Evolutionary conservation across 2,329 filamentous ascomycete genomes (phyloP).

Genomic region (Sordariomycetes sp.): DNA sequence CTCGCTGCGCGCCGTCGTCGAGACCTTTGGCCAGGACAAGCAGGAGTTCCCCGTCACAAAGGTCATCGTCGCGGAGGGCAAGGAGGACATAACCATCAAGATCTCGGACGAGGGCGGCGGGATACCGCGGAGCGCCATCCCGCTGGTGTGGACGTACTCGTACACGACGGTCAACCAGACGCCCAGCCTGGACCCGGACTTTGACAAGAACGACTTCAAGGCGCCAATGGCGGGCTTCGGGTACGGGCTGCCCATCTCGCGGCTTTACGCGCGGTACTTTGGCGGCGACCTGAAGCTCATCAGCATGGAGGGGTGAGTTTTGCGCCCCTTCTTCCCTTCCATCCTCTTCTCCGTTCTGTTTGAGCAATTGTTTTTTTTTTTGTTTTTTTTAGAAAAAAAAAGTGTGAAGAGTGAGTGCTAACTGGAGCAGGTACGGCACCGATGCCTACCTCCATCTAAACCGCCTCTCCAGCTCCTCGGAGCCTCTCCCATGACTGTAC

Average conservation of each 20-base stretch:
- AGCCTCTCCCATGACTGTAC: conserved; percentile 71
- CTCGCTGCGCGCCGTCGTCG: conserved; percentile 89
- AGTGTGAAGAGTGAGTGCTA: not conserved
- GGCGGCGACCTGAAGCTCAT: conserved; percentile 95
- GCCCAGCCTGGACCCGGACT: conserved; percentile 88
- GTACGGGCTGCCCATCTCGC: conserved; percentile 90
- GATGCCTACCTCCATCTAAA: conserved; percentile 98
- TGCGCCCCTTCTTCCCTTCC: conserved; percentile 1
- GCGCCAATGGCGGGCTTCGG: conserved; percentile 98
- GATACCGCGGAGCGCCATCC: conserved; percentile 84
- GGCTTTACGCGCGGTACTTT: conserved; percentile 93
- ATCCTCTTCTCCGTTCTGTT: conserved; percentile 9
- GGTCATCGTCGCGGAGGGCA: conserved; percentile 92
- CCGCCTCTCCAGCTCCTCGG: conserved; percentile 84
- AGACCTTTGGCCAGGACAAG: conserved; percentile 87
- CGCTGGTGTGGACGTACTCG: conserved; percentile 99
- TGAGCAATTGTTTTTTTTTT: too few species aligned
- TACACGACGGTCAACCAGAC: conserved; percentile 97
- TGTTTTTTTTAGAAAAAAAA: too few species aligned
- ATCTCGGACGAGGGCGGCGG: conserved; percentile 93
- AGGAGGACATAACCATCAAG: conserved; percentile 98
- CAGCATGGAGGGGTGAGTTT: conserved; percentile 91
- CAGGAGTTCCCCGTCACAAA: conserved; percentile 95
- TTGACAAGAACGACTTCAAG: conserved; percentile 98
- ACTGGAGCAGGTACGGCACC: conserved; percentile 68